Percentiles rank a stretch among this genome's conserved stretches.
phyloP scores from a whole-genome alignment of 306 rosid species.

The Alnus glutinosa region DNA sequence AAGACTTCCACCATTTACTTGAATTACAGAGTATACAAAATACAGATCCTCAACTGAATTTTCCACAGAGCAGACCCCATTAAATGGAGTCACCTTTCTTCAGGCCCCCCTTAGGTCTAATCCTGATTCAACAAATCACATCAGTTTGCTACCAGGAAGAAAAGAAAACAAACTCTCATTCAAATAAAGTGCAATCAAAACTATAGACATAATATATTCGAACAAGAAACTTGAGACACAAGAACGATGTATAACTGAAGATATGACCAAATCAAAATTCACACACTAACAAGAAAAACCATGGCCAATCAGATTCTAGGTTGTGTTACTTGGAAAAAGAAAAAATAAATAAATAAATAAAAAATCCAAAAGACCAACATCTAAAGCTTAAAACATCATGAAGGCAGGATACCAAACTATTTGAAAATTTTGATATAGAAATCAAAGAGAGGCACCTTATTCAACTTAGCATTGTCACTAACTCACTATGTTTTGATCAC shows the following conservation, averaged over 20 bases:
- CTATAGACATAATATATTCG: not conserved
- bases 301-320: not conserved
- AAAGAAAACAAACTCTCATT: not conserved
- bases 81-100: conserved; percentile 32
- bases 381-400: conserved; percentile 8
- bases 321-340: not conserved
- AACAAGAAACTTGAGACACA: not conserved
- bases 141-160: conserved; percentile 23
- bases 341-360: too few relatives aligned
- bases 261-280: conserved; percentile 7
- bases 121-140: conserved; percentile 51
- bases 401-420: not conserved
- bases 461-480: conserved; percentile 10
- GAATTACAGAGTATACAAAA: conserved; percentile 14
- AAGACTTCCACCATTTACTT: conserved; percentile 18
- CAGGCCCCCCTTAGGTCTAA: conserved; percentile 14
- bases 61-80: conserved; percentile 17
- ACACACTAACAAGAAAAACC: conserved; percentile 22
- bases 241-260: not conserved
- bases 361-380: not conserved
- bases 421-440: conserved; percentile 6
- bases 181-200: not conserved
- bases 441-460: not conserved
- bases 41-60: not conserved
- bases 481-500: conserved; percentile 9